A percentile compares a stretch with the other conserved stretches of the same genome.
Evolutionary conservation across 768 basidiomycete genomes (phyloP).

Genomic region (Trametes cubensis): DNA sequence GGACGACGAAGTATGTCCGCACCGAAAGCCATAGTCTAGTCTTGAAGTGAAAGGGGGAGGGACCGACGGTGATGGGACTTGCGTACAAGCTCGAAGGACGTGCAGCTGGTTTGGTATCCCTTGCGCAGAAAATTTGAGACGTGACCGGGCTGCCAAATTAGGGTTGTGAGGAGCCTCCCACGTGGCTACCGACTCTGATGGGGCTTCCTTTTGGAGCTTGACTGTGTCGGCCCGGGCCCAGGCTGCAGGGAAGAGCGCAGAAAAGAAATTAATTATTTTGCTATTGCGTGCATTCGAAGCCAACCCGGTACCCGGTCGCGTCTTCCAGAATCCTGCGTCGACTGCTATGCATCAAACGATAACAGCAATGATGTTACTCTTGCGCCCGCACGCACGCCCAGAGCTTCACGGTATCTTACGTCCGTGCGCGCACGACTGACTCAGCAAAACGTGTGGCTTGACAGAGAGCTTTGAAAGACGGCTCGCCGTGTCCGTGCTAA

Average conservation of each 20-base stretch:
- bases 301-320: no score
- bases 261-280: not conserved
- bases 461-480: not conserved
- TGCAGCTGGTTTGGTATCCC: not conserved
- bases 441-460: not conserved
- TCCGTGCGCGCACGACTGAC: no score
- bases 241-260: not conserved
- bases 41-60: not conserved
- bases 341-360: no score
- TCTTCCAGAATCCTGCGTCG: no score
- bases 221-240: not conserved
- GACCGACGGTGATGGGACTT: conserved; percentile 16
- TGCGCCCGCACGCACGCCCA: no score
- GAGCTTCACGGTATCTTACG: no score
- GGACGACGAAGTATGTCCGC: not conserved
- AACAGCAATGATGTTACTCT: no score
- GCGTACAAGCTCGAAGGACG: conserved; percentile 5
- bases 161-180: not conserved
- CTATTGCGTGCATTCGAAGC: no score
- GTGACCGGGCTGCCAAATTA: not conserved
- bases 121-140: conserved; percentile 17
- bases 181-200: conserved; percentile 10
- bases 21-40: conserved; percentile 40
- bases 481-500: not conserved
- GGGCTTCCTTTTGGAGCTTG: not conserved